These are phyloP conservation scores for Cordyceps javanica DNA, from an alignment of 2,329 filamentous ascomycete genomes.

Conservation along the genomic window DNA sequence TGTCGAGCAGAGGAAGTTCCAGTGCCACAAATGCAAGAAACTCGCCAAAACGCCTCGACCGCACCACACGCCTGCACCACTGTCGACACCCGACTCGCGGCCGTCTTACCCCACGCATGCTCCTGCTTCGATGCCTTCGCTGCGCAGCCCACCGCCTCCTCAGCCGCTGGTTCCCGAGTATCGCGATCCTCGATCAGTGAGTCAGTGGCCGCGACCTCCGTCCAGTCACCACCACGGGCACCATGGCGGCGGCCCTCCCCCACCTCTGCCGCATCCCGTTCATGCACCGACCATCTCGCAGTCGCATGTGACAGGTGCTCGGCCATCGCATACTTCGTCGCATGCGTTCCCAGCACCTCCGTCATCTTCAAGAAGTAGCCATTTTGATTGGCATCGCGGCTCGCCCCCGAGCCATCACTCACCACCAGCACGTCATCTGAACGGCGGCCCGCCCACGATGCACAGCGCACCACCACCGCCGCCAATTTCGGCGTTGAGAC, in stretches of 20 bases:
- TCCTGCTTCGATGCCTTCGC: constrained; percentile 17
- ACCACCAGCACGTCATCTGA: constrained; percentile 43
- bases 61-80: constrained; percentile 19
- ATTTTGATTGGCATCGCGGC: constrained; percentile 1
- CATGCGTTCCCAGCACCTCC: constrained; percentile 33
- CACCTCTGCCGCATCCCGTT: constrained; percentile 14
- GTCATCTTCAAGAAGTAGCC: constrained; percentile 15
- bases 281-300: constrained; percentile 3
- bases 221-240: constrained; percentile 10
- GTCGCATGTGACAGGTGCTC: constrained; percentile 17
- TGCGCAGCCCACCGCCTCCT: constrained; percentile 25
- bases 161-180: constrained; percentile 18
- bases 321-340: constrained; percentile 28
- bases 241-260: constrained; percentile 4
- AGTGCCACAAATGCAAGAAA: constrained; percentile 71
- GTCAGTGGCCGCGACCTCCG: constrained; percentile 13
- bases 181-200: constrained; percentile 20
- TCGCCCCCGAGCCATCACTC: constrained; percentile 46
- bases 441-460: constrained; percentile 37
- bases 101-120: constrained; percentile 6
- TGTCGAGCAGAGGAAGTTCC: constrained; percentile 54
- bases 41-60: constrained; percentile 39
- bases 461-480: constrained; percentile 22
- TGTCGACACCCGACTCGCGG: constrained; percentile 7
- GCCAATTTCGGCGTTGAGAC: constrained; percentile 36